A percentile compares a stretch with the other conserved stretches of the same genome.
These are phyloP conservation scores for Balamuthia mandrillaris DNA, from an alignment of 208 protist genomes.

Conservation along the genomic window DNA sequence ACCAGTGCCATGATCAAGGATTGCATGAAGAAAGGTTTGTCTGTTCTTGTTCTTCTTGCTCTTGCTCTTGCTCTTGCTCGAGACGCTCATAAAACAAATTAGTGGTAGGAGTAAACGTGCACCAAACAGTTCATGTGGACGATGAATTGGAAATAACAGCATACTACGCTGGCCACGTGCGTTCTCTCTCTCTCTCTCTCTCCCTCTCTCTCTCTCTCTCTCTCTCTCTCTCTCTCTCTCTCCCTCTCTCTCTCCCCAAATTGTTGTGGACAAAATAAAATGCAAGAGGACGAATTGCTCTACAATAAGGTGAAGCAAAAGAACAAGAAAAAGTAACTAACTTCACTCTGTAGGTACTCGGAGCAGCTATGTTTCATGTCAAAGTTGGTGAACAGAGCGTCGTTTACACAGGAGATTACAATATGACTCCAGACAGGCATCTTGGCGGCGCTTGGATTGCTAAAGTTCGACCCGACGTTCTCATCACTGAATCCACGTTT, in stretches of 20 bases:
- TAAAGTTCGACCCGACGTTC: constrained; percentile 74
- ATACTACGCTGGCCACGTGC: constrained; percentile 89
- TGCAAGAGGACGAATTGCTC: too few species aligned
- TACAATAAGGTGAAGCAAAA: too few species aligned
- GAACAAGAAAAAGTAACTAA: background rate
- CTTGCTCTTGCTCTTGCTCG: background rate
- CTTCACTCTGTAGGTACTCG: constrained; percentile 60
- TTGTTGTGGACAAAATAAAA: too few species aligned
- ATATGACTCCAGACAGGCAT: constrained; percentile 88
- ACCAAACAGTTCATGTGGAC: constrained; percentile 75
- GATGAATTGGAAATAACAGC: constrained; percentile 75
- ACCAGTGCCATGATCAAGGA: constrained; percentile 75
- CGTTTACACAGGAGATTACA: constrained; percentile 90
- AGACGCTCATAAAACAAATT: too few species aligned
- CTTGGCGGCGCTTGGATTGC: constrained; percentile 69
- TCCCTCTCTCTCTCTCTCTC: too few species aligned
- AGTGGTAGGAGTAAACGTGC: constrained; percentile 69
- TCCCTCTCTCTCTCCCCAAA: background rate
- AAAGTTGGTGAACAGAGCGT: constrained; percentile 69
- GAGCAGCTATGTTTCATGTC: constrained; percentile 82
- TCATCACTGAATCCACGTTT: too few species aligned
- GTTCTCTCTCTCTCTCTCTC: too few species aligned
- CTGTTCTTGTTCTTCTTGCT: background rate
- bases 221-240: too few species aligned
- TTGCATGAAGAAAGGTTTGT: constrained; percentile 75